A percentile compares a stretch with the other conserved stretches of the same genome.
Conservation (phyloP, 2,329 filamentous ascomycete species). For the Amesomyces nigricolor region DNA sequence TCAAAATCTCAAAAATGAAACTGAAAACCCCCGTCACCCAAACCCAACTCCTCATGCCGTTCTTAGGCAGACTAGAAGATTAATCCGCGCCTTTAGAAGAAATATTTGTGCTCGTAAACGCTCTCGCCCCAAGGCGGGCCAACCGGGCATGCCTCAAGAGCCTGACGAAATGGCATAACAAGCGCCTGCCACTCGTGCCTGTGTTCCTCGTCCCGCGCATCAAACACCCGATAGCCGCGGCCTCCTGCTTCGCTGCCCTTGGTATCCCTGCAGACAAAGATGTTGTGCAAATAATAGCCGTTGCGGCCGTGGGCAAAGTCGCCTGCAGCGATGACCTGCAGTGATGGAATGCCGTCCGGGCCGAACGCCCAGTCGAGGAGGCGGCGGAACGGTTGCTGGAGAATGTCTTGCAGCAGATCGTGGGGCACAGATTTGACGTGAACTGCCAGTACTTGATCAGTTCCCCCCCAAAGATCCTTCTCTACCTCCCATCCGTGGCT, state of each 20-base stretch:
- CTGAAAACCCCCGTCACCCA: too few relatives aligned
- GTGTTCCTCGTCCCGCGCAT: constrained; percentile 1
- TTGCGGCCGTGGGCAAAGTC: constrained; percentile 7
- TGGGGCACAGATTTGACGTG: background rate
- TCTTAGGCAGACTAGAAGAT: too few relatives aligned
- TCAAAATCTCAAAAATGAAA: too few relatives aligned
- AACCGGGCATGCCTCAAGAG: background rate
- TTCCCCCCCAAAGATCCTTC: background rate
- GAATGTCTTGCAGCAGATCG: background rate
- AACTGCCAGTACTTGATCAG: too few relatives aligned
- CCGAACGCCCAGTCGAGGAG: constrained; percentile 9
- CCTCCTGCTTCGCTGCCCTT: background rate
- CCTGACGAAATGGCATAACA: background rate
- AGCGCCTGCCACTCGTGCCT: background rate
- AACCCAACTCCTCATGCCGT: too few relatives aligned
- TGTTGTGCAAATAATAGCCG: background rate
- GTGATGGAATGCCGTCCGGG: background rate
- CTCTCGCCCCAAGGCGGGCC: background rate
- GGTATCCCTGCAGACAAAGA: background rate
- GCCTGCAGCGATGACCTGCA: constrained; percentile 9
- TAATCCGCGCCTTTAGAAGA: too few relatives aligned
- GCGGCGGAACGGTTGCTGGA: background rate
- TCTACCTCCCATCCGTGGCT: background rate
- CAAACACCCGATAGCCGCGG: background rate
- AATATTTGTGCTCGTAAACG: too few relatives aligned